A percentile compares a stretch with the other conserved stretches of the same genome.
These are phyloP conservation scores for Rasamsonia emersonii DNA, from an alignment of 2,329 filamentous ascomycete genomes.

Conservation along the genomic window DNA sequence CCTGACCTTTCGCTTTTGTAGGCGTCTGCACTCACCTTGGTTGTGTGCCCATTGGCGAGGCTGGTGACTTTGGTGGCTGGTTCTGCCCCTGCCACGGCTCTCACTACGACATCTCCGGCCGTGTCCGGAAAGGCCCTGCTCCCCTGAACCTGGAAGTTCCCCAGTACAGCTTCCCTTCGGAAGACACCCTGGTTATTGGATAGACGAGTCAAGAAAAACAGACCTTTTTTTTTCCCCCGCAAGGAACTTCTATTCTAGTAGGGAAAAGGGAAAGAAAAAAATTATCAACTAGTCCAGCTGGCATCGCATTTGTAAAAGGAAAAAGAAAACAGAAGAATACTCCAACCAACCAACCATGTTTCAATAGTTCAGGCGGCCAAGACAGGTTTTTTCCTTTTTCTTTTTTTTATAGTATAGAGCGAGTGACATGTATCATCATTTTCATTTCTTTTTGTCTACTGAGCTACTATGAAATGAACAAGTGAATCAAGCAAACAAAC, in stretches of 20 bases:
- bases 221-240: constrained; percentile 94
- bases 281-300: background rate
- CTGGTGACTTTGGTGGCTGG: constrained; percentile 96
- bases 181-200: constrained; percentile 84
- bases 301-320: background rate
- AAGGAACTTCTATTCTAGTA: constrained; percentile 84
- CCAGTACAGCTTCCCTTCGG: constrained; percentile 83
- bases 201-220: constrained; percentile 45
- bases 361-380: constrained; percentile 7
- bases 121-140: constrained; percentile 93
- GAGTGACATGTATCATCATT: too few species aligned
- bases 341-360: constrained; percentile 5
- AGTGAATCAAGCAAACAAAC: too few species aligned
- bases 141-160: constrained; percentile 97
- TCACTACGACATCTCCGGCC: constrained; percentile 99
- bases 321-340: constrained; percentile 3
- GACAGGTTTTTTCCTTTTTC: background rate
- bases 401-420: constrained; percentile 1
- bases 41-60: constrained; percentile 98
- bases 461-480: too few species aligned
- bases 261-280: constrained; percentile 43
- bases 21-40: constrained; percentile 98
- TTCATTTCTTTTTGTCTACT: too few species aligned
- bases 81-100: constrained; percentile 99
- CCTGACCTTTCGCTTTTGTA: constrained; percentile 28